Evolutionary conservation across 2,329 filamentous ascomycete species (phyloP).

Genomic region (Hawksworthiomyces lignivorus): DNA sequence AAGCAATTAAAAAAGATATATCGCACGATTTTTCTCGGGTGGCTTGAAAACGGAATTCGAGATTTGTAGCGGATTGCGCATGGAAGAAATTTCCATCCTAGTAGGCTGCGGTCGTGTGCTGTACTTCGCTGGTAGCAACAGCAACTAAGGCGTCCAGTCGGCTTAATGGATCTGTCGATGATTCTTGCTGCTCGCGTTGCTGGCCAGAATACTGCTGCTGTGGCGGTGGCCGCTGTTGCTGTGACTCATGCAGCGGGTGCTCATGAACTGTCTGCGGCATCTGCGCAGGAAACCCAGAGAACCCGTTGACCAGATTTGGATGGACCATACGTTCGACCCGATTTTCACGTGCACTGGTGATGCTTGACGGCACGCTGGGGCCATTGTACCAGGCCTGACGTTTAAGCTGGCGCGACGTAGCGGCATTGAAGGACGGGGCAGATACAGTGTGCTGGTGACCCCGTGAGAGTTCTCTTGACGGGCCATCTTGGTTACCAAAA

Average conservation of each 20-base stretch:
- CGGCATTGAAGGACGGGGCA: conserved; percentile 41
- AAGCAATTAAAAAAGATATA: no score
- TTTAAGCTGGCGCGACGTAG: conserved; percentile 51
- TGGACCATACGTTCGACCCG: conserved; percentile 50
- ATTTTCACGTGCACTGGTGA: conserved; percentile 21
- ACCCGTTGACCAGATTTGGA: conserved; percentile 34
- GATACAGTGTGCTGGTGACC: conserved; percentile 53
- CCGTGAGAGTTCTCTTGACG: conserved; percentile 12
- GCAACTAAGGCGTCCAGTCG: conserved; percentile 17
- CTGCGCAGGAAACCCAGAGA: conserved; percentile 14
- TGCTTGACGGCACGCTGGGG: conserved; percentile 19
- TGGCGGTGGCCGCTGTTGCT: not conserved
- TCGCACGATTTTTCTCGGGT: no score
- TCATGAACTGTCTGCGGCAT: conserved; percentile 15
- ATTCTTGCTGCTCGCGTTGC: not conserved
- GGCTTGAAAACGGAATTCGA: no score
- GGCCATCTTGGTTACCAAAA: conserved; percentile 13
- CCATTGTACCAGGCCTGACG: conserved; percentile 67
- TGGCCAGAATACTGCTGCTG: conserved; percentile 2
- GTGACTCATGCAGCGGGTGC: conserved; percentile 2
- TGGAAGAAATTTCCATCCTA: no score
- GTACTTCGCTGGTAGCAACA: conserved; percentile 14
- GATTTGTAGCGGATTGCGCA: no score
- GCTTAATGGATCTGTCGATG: not conserved
- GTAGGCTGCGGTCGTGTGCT: conserved; percentile 13